Conservation (phyloP, 1,284 basidiomycete genomes). For the Rhodotorula sp. region DNA sequence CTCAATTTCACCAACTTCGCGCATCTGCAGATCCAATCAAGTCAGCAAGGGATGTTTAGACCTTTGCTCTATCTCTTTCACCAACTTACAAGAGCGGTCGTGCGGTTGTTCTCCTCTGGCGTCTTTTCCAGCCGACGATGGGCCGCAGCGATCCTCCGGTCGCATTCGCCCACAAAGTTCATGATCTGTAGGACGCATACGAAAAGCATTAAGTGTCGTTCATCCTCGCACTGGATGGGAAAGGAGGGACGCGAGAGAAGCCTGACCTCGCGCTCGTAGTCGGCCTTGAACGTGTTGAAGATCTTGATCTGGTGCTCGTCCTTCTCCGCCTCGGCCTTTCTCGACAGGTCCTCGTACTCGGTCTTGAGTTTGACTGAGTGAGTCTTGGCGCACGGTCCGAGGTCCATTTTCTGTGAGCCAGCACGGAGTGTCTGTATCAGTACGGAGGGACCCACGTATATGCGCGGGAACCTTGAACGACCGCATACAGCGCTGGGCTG, state of each 20-base stretch:
- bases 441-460: too few relatives aligned
- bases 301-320: slow-evolving; percentile 37
- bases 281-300: slow-evolving; percentile 46
- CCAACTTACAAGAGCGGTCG: slow-evolving; percentile 76
- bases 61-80: not conserved
- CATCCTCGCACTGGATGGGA: too few relatives aligned
- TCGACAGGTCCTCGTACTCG: slow-evolving; percentile 77
- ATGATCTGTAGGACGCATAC: slow-evolving; percentile 59
- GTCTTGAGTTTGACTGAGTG: slow-evolving; percentile 93
- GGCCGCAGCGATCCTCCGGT: slow-evolving; percentile 88
- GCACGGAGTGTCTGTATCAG: not conserved
- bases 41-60: not conserved
- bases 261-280: slow-evolving; percentile 41
- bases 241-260: not conserved
- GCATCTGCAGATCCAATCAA: slow-evolving; percentile 63
- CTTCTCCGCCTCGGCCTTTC: slow-evolving; percentile 53
- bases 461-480: not conserved
- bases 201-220: not conserved
- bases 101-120: slow-evolving; percentile 98
- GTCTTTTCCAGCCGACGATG: slow-evolving; percentile 97
- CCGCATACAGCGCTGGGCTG: not conserved
- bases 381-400: slow-evolving; percentile 94
- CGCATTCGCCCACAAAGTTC: slow-evolving; percentile 95
- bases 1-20: slow-evolving; percentile 99
- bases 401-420: slow-evolving; percentile 90